Conservation (phyloP, 2,329 filamentous ascomycete species). For the Phaeosphaeriaceae sp. region DNA sequence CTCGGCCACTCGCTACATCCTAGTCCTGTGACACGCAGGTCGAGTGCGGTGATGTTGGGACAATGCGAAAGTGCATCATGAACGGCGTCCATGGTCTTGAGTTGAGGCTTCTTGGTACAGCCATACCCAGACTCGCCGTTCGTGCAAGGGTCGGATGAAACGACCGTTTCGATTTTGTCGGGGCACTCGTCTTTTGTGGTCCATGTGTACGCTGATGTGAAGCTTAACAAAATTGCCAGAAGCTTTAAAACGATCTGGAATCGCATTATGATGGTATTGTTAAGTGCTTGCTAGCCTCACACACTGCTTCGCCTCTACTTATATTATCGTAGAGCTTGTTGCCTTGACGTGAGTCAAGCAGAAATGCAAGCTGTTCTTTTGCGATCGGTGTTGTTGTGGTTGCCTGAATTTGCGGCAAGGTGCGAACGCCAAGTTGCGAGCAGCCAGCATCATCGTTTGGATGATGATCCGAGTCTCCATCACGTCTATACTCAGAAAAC, state of each 20-base stretch:
- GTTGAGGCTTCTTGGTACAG: not conserved
- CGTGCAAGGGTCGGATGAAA: slow-evolving; percentile 2
- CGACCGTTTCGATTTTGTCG: slow-evolving; percentile 3
- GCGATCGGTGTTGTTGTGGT: not conserved
- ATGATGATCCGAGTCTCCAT: not conserved
- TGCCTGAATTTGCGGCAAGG: not conserved
- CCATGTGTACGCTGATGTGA: slow-evolving; percentile 10
- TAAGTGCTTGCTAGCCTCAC: not conserved
- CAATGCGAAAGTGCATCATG: slow-evolving; percentile 15
- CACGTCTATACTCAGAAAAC: too few relatives aligned
- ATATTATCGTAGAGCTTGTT: not conserved
- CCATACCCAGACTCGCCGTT: not conserved
- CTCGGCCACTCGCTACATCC: slow-evolving; percentile 11
- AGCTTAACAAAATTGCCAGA: not conserved
- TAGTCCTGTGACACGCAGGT: slow-evolving; percentile 11
- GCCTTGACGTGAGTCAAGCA: not conserved
- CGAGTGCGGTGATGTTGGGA: slow-evolving; percentile 19
- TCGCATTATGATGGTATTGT: not conserved
- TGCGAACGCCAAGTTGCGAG: not conserved
- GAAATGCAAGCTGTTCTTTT: slow-evolving; percentile 1
- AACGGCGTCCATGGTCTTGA: slow-evolving; percentile 10
- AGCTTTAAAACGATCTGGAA: not conserved
- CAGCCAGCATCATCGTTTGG: not conserved
- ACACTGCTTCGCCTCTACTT: not conserved
- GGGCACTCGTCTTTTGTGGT: slow-evolving; percentile 10